phyloP scores from a whole-genome alignment of 352 stramenopile genomes.

The Phytophthora colocasiae region DNA sequence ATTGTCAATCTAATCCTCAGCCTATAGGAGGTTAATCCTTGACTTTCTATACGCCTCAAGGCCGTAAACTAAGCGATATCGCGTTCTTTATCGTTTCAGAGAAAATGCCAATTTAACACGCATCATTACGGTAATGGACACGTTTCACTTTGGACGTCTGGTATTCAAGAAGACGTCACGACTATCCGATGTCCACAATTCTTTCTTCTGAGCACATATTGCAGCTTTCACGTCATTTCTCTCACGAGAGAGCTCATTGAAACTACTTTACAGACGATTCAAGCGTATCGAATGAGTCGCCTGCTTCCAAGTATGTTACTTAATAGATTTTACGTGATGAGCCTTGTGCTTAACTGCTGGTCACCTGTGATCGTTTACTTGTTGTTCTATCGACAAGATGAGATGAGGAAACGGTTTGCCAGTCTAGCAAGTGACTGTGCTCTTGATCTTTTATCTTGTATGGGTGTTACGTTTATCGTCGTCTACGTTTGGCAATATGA shows the following conservation, averaged over 20 bases:
- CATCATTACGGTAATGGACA: no score
- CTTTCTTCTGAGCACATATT: background rate
- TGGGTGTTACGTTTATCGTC: conserved; percentile 21
- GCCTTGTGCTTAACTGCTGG: conserved; percentile 28
- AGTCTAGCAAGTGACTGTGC: conserved; percentile 14
- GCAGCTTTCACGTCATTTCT: conserved; percentile 3
- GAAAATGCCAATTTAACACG: no score
- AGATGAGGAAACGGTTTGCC: conserved; percentile 16
- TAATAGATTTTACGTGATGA: conserved; percentile 28
- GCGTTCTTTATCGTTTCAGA: no score
- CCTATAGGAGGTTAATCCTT: no score
- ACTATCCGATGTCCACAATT: background rate
- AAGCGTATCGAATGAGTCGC: conserved; percentile 33
- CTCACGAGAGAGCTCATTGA: conserved; percentile 11
- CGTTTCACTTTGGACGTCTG: background rate
- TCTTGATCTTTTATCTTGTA: conserved; percentile 17
- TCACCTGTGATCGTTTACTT: conserved; percentile 13
- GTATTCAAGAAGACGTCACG: no score
- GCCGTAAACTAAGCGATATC: no score
- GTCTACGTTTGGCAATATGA: conserved; percentile 16
- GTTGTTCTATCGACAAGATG: background rate
- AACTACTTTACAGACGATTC: conserved; percentile 15
- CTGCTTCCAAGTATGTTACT: conserved; percentile 18
- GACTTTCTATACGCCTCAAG: no score
- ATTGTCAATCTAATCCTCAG: no score